Conservation (phyloP, 176 grass and related monocot species). For the Oryza coarctata region DNA sequence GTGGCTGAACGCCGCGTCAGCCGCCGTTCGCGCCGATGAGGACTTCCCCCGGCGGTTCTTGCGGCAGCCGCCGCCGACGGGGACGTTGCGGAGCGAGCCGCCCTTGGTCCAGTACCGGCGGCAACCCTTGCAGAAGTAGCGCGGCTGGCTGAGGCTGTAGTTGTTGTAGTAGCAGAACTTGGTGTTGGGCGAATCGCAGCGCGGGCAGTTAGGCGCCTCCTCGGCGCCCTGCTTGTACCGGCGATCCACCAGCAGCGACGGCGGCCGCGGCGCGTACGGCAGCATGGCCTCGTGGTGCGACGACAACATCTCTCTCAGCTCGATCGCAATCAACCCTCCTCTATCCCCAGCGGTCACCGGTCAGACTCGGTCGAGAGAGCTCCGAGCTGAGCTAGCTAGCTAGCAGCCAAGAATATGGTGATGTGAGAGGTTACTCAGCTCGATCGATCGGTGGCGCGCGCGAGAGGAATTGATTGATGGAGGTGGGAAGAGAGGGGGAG, state of each 20-base stretch:
- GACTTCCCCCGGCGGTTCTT: conserved; percentile 74
- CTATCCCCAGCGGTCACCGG: background rate
- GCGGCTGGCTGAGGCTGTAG: conserved; percentile 93
- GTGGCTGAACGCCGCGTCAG: conserved; percentile 35
- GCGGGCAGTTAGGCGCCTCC: conserved; percentile 70
- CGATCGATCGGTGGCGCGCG: background rate
- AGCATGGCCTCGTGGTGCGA: conserved; percentile 60
- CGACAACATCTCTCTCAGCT: conserved; percentile 47
- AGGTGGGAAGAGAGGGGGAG: background rate
- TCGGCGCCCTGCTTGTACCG: conserved; percentile 66
- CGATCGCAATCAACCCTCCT: background rate
- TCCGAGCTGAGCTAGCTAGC: background rate
- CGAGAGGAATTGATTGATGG: background rate
- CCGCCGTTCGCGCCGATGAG: conserved; percentile 15
- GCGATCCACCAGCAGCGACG: conserved; percentile 49
- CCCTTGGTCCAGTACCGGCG: conserved; percentile 94
- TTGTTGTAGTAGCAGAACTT: conserved; percentile 99
- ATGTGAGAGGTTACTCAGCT: conserved; percentile 24
- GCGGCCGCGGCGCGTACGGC: conserved; percentile 48
- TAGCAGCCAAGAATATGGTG: conserved; percentile 20
- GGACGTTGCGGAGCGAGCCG: conserved; percentile 88
- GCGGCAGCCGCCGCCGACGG: conserved; percentile 70
- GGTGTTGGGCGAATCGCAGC: conserved; percentile 83
- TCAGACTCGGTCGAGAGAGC: background rate
- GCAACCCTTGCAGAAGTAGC: conserved; percentile 97